These are phyloP conservation scores for Exophiala sp. DNA, from an alignment of 2,329 filamentous ascomycete genomes.

Conservation along the genomic window DNA sequence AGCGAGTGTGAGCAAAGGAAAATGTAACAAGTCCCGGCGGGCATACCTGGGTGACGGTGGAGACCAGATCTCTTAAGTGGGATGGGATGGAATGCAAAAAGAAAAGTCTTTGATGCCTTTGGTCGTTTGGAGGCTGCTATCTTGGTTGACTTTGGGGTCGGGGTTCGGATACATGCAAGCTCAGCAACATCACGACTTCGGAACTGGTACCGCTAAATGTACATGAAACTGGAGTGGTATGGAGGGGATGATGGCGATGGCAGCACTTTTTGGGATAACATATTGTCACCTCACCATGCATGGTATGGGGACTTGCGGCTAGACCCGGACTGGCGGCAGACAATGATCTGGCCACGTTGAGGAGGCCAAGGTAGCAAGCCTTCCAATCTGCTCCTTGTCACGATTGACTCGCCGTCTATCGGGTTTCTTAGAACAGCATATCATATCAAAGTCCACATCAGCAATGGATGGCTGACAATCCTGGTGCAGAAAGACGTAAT, in stretches of 20 bases:
- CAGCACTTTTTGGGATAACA: conserved; percentile 1
- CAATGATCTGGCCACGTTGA: background rate
- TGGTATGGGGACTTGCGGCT: no score
- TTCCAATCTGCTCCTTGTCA: background rate
- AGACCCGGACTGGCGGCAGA: background rate
- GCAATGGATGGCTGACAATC: background rate
- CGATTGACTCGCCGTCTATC: background rate
- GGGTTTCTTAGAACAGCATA: background rate
- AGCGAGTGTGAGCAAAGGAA: background rate
- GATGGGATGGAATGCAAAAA: conserved; percentile 6
- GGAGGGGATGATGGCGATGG: conserved; percentile 4
- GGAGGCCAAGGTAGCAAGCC: background rate
- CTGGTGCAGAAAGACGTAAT: background rate
- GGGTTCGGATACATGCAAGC: conserved; percentile 1
- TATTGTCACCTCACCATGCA: background rate
- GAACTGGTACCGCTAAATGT: conserved; percentile 1
- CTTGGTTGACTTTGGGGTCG: conserved; percentile 1
- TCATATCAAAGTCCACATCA: background rate
- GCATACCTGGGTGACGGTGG: background rate
- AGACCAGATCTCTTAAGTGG: conserved; percentile 1
- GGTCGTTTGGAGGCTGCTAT: background rate
- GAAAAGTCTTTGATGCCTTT: conserved; percentile 14
- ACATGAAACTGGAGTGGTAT: conserved; percentile 4
- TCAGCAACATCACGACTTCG: conserved; percentile 5
- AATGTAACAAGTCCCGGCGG: conserved; percentile 11